Percentiles rank a stretch among this genome's conserved stretches.
Conservation (phyloP, 2,329 filamentous ascomycete genomes). For the Aspergillus pseudonomiae region DNA sequence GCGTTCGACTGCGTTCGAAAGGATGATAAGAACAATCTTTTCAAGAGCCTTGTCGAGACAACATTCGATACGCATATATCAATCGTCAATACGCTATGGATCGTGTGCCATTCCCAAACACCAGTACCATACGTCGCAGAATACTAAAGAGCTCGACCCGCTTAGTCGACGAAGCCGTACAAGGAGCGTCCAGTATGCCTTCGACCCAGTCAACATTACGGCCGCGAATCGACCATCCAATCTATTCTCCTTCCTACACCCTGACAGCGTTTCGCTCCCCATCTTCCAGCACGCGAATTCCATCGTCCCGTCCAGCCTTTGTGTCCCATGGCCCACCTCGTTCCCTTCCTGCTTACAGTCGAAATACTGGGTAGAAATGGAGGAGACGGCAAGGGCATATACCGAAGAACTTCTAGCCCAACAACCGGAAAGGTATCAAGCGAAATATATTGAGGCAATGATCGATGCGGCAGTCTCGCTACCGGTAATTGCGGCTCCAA, state of each 20-base stretch:
- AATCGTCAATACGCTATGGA: neutral
- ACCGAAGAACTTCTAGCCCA: neutral
- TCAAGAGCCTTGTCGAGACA: neutral
- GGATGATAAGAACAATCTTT: neutral
- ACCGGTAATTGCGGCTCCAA: conserved; percentile 8
- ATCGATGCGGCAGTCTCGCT: conserved; percentile 16
- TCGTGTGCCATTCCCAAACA: neutral
- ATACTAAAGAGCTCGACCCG: no score
- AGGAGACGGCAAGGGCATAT: conserved; percentile 9
- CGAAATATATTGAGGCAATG: conserved; percentile 6
- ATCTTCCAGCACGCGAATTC: conserved; percentile 6
- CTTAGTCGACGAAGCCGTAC: neutral
- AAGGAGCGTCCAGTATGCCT: conserved; percentile 9
- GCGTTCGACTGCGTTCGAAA: neutral
- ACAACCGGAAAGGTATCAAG: neutral
- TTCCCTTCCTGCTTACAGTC: conserved; percentile 17
- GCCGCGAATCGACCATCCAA: neutral
- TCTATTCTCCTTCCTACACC: conserved; percentile 9
- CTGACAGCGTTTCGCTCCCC: neutral
- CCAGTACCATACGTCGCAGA: neutral
- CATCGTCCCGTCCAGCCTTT: conserved; percentile 8
- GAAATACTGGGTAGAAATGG: conserved; percentile 17
- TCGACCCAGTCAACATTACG: conserved; percentile 13
- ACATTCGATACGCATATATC: neutral
- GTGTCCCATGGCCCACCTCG: conserved; percentile 17